Base-by-base conservation (phyloP, 352 stramenopile genomes). In the Phytophthora tubulina region DNA sequence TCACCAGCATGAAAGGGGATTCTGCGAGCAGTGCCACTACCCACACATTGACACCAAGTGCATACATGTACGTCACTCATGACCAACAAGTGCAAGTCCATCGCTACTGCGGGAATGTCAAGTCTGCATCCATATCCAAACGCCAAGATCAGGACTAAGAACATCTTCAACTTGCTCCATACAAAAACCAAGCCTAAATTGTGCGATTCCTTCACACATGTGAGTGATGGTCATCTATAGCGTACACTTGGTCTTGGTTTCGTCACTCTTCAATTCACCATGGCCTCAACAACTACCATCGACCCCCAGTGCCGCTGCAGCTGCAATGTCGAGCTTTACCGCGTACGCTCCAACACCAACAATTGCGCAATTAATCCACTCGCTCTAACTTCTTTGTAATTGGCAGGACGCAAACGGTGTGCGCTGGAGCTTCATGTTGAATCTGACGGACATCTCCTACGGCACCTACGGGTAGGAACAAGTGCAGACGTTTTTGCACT, bases 381-480 rank as follows among this genome's bases (percentile, higher is more conserved):
- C 35, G 7, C 36, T 14, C 46, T 67, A 54, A 72, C 36, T 4
- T 7, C 3, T 21, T 42, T 30, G 5, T 6, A 42, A 7, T 46
- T 46, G 4, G 8, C 50, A 92, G 82, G 85, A 91, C 46, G 74
- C 58, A 7, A 70, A 79, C 31, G 81, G 81, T 14, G 45, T 84
- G 50, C 80, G 81, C 54, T 93, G 86, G 86, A 83, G 79, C 57
- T 86, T 88, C 50, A 91, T 92, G 80, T 73, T 93, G 55, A 93
- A 86, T 46, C 78, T 82, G 35, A 91, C 84, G 51, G 61, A 92
- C 62, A 78, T 93, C 35, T 78, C 75, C 4, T 90, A 82, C 48
- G 86, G 84, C 6, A 68, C 62, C n/a, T 85, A 81, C 52, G 82
- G 84, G 81, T 91, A 27, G 21, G 21, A 27, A 27, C 21, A 27